Evolutionary conservation across 1,284 basidiomycete genomes (phyloP).

Genomic region (Irpex lacteus): DNA sequence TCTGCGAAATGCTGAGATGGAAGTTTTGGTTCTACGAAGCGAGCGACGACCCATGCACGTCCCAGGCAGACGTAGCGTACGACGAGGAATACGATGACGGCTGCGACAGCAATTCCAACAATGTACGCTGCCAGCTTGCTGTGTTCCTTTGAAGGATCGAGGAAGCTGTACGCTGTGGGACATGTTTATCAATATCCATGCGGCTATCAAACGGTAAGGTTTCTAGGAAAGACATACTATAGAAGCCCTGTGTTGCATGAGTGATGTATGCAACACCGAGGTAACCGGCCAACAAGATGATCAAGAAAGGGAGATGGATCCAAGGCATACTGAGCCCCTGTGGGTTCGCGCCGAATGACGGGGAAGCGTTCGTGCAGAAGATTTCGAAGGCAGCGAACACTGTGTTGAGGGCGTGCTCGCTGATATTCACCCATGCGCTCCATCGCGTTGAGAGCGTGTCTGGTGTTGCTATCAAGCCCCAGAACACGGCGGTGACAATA

Average conservation of each 20-base stretch:
- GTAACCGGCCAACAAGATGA: slow-evolving; percentile 54
- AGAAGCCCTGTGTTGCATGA: slow-evolving; percentile 54
- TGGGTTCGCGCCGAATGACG: slow-evolving; percentile 17
- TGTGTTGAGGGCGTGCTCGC: slow-evolving; percentile 61
- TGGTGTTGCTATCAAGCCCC: slow-evolving; percentile 51
- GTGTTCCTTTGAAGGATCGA: slow-evolving; percentile 36
- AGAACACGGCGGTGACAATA: slow-evolving; percentile 66
- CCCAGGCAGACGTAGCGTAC: slow-evolving; percentile 18
- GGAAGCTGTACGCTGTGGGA: slow-evolving; percentile 42
- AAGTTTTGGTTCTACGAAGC: neutral
- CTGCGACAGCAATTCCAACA: slow-evolving; percentile 24
- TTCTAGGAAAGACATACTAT: slow-evolving; percentile 42
- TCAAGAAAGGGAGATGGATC: slow-evolving; percentile 25
- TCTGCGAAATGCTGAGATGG: neutral
- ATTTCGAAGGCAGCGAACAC: slow-evolving; percentile 59
- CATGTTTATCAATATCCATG: neutral
- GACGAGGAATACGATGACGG: slow-evolving; percentile 23
- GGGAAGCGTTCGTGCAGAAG: slow-evolving; percentile 47
- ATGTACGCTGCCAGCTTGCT: slow-evolving; percentile 44
- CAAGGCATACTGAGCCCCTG: slow-evolving; percentile 5
- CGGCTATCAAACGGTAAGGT: neutral
- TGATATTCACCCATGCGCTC: slow-evolving; percentile 54
- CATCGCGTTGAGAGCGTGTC: slow-evolving; percentile 39
- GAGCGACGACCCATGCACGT: slow-evolving; percentile 14
- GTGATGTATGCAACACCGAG: slow-evolving; percentile 69